phyloP scores from a whole-genome alignment of 331 rosid species.

The Quercus tomentella region DNA sequence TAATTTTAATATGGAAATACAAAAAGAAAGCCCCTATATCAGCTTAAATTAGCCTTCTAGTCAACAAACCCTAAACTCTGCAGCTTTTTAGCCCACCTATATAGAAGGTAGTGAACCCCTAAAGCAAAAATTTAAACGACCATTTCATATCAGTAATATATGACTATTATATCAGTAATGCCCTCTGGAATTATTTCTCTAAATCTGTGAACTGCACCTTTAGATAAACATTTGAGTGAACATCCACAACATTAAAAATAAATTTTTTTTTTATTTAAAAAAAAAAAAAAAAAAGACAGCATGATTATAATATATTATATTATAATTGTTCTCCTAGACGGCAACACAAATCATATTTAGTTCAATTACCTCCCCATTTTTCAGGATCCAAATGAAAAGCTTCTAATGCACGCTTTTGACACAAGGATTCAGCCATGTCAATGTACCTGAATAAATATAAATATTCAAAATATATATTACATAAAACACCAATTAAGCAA shows the following conservation, averaged over 20 bases:
- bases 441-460: slow-evolving; percentile 49
- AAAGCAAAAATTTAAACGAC: neutral
- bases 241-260: neutral
- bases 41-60: neutral
- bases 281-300: neutral
- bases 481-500: neutral
- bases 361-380: slow-evolving; percentile 76
- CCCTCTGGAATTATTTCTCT: neutral
- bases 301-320: neutral
- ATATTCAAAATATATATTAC: neutral
- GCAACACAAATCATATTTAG: neutral
- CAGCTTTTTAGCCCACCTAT: neutral
- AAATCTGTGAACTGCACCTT: neutral
- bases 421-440: slow-evolving; percentile 78
- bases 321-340: neutral
- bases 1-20: neutral
- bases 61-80: neutral
- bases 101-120: neutral
- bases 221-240: neutral
- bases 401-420: slow-evolving; percentile 84
- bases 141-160: neutral
- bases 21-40: neutral
- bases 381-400: slow-evolving; percentile 74
- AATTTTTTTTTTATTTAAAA: too few relatives aligned
- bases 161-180: neutral